A percentile compares a stretch with the other conserved stretches of the same genome.
Evolutionary conservation across 805 yeast species (phyloP).

Genomic region (Candida chauliodis): DNA sequence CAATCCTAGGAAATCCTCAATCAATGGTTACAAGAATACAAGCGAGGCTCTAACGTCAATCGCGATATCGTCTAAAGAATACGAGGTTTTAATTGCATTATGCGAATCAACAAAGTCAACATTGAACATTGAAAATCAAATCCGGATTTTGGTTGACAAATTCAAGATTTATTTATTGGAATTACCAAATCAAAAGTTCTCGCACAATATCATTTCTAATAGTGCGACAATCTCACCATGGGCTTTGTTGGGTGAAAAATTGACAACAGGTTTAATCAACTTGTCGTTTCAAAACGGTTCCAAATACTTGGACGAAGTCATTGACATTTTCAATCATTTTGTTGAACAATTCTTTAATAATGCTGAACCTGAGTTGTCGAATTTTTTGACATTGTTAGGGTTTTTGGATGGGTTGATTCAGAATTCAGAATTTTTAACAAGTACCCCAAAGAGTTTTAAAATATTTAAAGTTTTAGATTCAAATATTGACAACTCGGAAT

Average conservation of each 20-base stretch:
- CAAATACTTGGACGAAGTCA: constrained; percentile 19
- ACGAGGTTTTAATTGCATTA: constrained; percentile 55
- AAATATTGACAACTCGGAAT: constrained; percentile 35
- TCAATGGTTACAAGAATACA: neutral
- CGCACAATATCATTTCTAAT: constrained; percentile 30
- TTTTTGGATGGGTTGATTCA: constrained; percentile 27
- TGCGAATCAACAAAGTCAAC: constrained; percentile 35
- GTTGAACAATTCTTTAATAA: constrained; percentile 21
- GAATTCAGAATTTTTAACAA: constrained; percentile 24
- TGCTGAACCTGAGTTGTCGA: constrained; percentile 20
- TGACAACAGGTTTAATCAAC: constrained; percentile 30
- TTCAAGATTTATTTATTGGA: constrained; percentile 46
- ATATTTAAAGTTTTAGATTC: constrained; percentile 32
- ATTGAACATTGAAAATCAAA: constrained; percentile 33
- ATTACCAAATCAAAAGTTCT: constrained; percentile 42
- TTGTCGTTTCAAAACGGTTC: constrained; percentile 24
- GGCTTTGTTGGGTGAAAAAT: constrained; percentile 28
- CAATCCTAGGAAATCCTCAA: neutral
- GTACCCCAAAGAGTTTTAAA: constrained; percentile 22
- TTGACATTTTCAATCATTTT: constrained; percentile 26
- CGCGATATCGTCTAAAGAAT: constrained; percentile 49
- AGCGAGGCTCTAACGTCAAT: constrained; percentile 23
- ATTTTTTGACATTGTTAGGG: constrained; percentile 36
- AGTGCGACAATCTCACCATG: constrained; percentile 29
- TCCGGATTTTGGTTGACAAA: constrained; percentile 40